Conservation (phyloP, 345 rosid genomes). For the Adansonia digitata region DNA sequence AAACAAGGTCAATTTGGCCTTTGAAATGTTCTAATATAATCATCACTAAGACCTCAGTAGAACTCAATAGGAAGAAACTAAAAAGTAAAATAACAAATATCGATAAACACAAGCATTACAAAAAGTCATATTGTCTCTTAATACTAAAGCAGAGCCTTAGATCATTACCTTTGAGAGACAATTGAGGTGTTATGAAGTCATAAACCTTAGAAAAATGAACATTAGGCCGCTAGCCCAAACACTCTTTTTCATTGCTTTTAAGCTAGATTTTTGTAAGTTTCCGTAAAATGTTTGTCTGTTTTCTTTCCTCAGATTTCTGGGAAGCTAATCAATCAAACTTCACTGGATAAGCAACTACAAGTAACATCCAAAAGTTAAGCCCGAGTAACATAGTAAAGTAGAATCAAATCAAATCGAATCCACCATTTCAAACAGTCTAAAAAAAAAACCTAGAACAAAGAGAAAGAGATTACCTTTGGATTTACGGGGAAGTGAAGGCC, state of each 20-base stretch:
- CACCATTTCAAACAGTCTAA: background rate
- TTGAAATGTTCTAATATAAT: background rate
- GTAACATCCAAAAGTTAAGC: background rate
- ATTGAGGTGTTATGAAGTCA: no score
- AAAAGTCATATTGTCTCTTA: background rate
- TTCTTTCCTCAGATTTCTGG: background rate
- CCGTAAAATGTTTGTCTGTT: background rate
- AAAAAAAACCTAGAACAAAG: background rate
- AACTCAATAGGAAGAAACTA: background rate
- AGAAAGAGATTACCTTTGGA: constrained; percentile 32
- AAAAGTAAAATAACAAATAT: background rate
- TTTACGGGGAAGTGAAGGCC: constrained; percentile 24
- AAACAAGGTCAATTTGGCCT: constrained; percentile 10
- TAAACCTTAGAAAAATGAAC: no score
- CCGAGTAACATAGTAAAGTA: background rate
- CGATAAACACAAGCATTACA: background rate
- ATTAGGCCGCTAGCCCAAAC: no score
- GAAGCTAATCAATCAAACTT: background rate
- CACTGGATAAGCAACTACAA: background rate
- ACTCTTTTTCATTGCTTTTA: background rate
- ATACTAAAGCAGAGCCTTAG: background rate
- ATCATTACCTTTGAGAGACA: background rate
- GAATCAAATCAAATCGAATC: background rate
- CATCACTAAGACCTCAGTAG: background rate
- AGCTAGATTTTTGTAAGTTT: background rate